Percentiles rank a stretch among this genome's conserved stretches.
phyloP scores from a whole-genome alignment of 192 early-diverging fungal species.

The Umbelopsis sp. region DNA sequence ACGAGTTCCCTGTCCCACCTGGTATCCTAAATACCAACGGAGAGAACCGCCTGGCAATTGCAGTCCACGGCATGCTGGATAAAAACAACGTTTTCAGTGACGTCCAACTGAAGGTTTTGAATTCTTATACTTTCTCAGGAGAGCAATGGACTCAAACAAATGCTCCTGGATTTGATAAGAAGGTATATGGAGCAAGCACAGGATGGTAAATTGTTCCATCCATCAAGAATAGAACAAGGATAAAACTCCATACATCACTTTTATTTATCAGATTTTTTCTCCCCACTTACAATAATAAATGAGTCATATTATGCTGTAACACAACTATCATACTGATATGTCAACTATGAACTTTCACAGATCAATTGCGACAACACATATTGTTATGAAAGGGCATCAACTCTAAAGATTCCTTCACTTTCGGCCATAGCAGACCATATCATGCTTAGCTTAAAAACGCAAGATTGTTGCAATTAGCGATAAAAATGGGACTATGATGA shows the following conservation, averaged over 20 bases:
- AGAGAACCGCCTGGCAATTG: constrained; percentile 22
- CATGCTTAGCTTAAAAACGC: too few species aligned
- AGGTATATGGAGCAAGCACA: constrained; percentile 12
- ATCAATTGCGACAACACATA: too few species aligned
- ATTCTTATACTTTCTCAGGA: constrained; percentile 20
- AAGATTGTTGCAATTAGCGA: too few species aligned
- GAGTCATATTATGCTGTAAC: too few species aligned
- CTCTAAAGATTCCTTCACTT: too few species aligned
- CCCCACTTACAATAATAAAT: too few species aligned
- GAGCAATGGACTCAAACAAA: constrained; percentile 11
- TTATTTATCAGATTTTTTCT: not conserved
- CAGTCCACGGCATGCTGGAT: constrained; percentile 16
- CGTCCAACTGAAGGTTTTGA: constrained; percentile 6
- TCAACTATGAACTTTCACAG: too few species aligned
- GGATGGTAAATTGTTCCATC: not conserved
- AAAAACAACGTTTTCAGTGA: constrained; percentile 11
- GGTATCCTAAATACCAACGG: constrained; percentile 31
- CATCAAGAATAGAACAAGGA: not conserved
- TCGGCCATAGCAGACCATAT: too few species aligned
- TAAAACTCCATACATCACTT: not conserved
- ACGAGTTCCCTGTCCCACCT: constrained; percentile 22
- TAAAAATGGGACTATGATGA: too few species aligned
- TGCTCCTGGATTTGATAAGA: constrained; percentile 22
- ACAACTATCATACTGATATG: too few species aligned
- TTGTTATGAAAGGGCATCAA: too few species aligned